A percentile compares a stretch with the other conserved stretches of the same genome.
Conservation (phyloP, 176 grass and related monocot genomes). For the Dendrocalamus sinicus region DNA sequence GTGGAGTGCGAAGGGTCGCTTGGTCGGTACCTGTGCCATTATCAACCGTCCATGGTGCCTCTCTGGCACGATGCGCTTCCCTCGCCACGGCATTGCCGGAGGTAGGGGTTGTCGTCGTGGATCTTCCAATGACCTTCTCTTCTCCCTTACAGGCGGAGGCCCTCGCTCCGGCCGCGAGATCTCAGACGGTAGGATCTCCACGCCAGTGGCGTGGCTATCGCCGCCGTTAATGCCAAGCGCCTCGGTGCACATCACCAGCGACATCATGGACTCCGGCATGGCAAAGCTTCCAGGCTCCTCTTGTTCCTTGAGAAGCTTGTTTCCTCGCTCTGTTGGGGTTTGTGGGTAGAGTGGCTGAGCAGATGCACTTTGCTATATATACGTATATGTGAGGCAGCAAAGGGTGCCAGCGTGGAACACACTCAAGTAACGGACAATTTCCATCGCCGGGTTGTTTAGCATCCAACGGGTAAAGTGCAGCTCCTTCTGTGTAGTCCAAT, state of each 20-base stretch:
- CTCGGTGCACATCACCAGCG: not conserved
- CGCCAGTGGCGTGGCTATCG: too few relatives aligned
- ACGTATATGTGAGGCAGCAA: not conserved
- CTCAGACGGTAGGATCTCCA: not conserved
- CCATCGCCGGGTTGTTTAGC: not conserved
- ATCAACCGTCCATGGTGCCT: conserved; percentile 51
- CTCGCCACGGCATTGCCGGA: conserved; percentile 43
- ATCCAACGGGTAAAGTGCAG: not conserved
- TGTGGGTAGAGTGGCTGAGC: not conserved
- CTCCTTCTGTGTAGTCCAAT: not conserved
- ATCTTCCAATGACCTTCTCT: not conserved
- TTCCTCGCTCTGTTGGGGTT: not conserved
- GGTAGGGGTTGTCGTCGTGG: conserved; percentile 1
- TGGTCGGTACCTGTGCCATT: conserved; percentile 33
- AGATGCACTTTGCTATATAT: not conserved
- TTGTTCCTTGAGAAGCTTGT: not conserved
- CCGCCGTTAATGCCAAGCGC: not conserved
- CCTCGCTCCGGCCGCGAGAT: not conserved
- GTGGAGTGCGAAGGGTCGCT: conserved; percentile 43
- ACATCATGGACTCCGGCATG: not conserved
- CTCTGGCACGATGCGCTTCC: conserved; percentile 43
- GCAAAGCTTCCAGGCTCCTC: not conserved
- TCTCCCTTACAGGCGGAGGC: not conserved
- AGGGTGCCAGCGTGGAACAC: not conserved
- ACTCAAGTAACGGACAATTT: not conserved